These are phyloP conservation scores for Hypoxylon lenormandii DNA, from an alignment of 495 filamentous ascomycete species.

Conservation along the genomic window DNA sequence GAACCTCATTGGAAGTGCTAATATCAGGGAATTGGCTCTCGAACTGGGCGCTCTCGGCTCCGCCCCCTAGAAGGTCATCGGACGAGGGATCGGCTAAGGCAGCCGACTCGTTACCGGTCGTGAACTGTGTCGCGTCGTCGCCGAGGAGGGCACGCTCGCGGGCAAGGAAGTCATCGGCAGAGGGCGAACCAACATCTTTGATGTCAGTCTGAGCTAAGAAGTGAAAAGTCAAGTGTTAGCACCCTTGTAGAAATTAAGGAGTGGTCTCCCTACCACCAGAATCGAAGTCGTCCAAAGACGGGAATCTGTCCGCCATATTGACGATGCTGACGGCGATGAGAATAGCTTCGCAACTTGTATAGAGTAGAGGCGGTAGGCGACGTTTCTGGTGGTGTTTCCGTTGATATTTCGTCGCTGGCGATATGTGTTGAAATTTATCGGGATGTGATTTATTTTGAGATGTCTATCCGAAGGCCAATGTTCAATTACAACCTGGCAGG, in stretches of 20 bases:
- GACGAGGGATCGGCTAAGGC: slow-evolving; percentile 68
- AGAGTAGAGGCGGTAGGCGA: not conserved
- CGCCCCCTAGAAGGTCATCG: slow-evolving; percentile 81
- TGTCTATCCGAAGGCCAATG: slow-evolving; percentile 1
- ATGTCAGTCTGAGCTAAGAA: slow-evolving; percentile 61
- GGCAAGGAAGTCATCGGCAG: slow-evolving; percentile 83
- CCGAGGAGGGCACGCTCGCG: slow-evolving; percentile 89
- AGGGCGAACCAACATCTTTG: slow-evolving; percentile 57
- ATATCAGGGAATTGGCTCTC: slow-evolving; percentile 89
- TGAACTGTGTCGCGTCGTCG: slow-evolving; percentile 92
- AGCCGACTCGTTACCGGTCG: slow-evolving; percentile 78
- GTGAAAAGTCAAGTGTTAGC: slow-evolving; percentile 14
- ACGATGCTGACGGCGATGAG: slow-evolving; percentile 12
- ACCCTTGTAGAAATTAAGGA: slow-evolving; percentile 10
- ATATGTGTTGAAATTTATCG: not conserved
- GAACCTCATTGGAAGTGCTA: slow-evolving; percentile 82
- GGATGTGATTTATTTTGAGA: not conserved
- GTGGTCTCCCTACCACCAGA: slow-evolving; percentile 72
- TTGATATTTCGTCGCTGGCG: not conserved
- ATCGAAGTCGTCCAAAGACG: slow-evolving; percentile 94
- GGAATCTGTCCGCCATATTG: slow-evolving; percentile 94
- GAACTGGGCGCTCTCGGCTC: slow-evolving; percentile 74
- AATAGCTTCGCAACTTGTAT: not conserved
- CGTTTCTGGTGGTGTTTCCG: not conserved
- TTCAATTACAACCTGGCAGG: slow-evolving; percentile 5